Base-by-base conservation (phyloP, 805 yeast genomes). In the Metschnikowia santaceciliae region DNA sequence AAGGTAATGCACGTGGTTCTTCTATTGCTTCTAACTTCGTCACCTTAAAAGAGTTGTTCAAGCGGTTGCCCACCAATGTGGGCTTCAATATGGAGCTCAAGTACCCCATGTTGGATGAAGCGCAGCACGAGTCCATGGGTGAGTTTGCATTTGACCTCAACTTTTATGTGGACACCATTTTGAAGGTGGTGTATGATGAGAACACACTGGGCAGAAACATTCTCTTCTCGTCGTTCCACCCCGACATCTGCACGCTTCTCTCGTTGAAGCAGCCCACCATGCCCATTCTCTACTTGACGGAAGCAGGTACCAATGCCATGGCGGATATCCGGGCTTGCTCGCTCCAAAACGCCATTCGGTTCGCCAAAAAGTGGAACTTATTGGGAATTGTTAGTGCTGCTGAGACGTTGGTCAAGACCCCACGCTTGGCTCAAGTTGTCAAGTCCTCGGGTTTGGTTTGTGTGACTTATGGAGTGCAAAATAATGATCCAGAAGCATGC, bases 61-160 rank as follows among this genome's bases (percentile, higher is more conserved):
- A 79, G 61, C 88, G 88, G 57, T 70, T 92, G 23, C 97, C 98
- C 1, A 74, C 77, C 51, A 80, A 78, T 52, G 95, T 91, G 14
- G 98, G 98, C 0, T 91, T 94, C 72, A 92, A 92, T 63, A 89
- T 92, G 54, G 98, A 92, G 67, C 84, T 94, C 69, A 90, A 92
- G 65, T 92, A 90, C 64, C 98, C 98, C 1, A 88, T 92, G 94
- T 76, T 90, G 47, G 96, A 90, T 65, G 98, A 92, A 70, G 91
- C 96, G 0, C 87, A 90, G 65, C 77, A 76, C 2, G 97, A 92
- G 63, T 90, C 86, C 53, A 86, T 91, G 82, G 96, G 96, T 15
- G 86, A 86, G 56, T 75, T 88, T 54, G 89, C 86, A 1, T 79
- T 86, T 51, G 96, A 91, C 59, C 75, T 90, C 72, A 92, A 92